These are phyloP conservation scores for Metahyphopichia silvanorum DNA, from an alignment of 805 yeast species.

Conservation along the genomic window DNA sequence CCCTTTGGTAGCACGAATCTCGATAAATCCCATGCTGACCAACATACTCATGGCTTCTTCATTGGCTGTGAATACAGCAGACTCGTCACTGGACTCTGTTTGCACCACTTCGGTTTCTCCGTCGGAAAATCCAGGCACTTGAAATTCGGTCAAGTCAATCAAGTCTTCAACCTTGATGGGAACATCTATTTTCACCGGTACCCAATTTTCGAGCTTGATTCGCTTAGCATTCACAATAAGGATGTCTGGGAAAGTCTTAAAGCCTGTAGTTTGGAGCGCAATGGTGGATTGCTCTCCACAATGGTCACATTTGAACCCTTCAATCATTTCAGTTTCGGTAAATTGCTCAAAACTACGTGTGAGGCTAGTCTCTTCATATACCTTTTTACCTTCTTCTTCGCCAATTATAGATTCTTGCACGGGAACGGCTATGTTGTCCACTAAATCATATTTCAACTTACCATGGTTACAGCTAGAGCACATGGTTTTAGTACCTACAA, in stretches of 20 bases:
- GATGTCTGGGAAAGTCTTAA: constrained; percentile 66
- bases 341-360: constrained; percentile 45
- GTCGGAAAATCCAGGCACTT: constrained; percentile 39
- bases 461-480: constrained; percentile 60
- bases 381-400: constrained; percentile 43
- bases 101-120: constrained; percentile 10
- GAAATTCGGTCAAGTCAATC: constrained; percentile 38
- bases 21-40: constrained; percentile 84
- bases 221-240: constrained; percentile 74
- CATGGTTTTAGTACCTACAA: constrained; percentile 59
- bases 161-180: constrained; percentile 55
- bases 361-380: constrained; percentile 49
- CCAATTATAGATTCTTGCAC: constrained; percentile 41
- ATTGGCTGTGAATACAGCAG: constrained; percentile 49
- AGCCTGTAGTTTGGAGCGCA: constrained; percentile 39
- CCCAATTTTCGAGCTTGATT: constrained; percentile 85
- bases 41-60: constrained; percentile 52
- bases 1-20: constrained; percentile 61
- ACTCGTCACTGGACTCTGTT: neutral
- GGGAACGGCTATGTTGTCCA: constrained; percentile 64
- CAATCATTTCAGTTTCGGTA: constrained; percentile 52
- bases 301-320: constrained; percentile 55
- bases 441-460: constrained; percentile 49
- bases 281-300: constrained; percentile 42
- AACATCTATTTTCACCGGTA: constrained; percentile 75